phyloP scores from a whole-genome alignment of 257 asterid species.

The Marsdenia floribunda region DNA sequence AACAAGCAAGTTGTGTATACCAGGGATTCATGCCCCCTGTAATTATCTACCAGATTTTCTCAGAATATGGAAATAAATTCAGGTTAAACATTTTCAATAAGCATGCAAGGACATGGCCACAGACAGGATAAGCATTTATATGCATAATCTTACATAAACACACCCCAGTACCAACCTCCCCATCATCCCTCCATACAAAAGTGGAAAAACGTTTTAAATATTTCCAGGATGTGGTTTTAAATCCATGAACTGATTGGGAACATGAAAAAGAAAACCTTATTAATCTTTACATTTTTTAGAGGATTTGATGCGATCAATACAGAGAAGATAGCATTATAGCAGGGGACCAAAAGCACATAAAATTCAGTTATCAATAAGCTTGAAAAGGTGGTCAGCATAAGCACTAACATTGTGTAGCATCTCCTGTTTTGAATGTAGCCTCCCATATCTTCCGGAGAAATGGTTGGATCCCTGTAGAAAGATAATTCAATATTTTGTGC shows the following conservation, averaged over 20 bases:
- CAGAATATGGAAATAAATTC: not conserved
- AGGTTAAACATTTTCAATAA: not conserved
- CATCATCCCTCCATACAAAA: not conserved
- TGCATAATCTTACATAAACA: not conserved
- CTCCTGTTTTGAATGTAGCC: conserved; percentile 29
- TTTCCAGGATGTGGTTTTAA: not conserved
- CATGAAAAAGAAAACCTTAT: not conserved
- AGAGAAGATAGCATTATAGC: not conserved
- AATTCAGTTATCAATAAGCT: conserved; percentile 35
- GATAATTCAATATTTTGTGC: not conserved
- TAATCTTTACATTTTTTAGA: not conserved
- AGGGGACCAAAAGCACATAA: not conserved
- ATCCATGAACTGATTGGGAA: not conserved
- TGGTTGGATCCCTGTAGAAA: conserved; percentile 46
- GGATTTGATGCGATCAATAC: not conserved
- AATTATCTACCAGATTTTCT: not conserved
- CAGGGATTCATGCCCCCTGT: not conserved
- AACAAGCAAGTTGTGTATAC: not conserved
- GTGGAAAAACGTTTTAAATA: not conserved
- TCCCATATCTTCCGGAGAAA: conserved; percentile 47
- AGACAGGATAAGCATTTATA: not conserved
- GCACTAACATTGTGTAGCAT: conserved; percentile 55
- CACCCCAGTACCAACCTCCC: not conserved
- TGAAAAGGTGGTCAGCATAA: conserved; percentile 66
- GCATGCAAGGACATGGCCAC: not conserved